Evolutionary conservation across 352 stramenopile genomes (phyloP).

Genomic region (Phytophthora colocasiae): DNA sequence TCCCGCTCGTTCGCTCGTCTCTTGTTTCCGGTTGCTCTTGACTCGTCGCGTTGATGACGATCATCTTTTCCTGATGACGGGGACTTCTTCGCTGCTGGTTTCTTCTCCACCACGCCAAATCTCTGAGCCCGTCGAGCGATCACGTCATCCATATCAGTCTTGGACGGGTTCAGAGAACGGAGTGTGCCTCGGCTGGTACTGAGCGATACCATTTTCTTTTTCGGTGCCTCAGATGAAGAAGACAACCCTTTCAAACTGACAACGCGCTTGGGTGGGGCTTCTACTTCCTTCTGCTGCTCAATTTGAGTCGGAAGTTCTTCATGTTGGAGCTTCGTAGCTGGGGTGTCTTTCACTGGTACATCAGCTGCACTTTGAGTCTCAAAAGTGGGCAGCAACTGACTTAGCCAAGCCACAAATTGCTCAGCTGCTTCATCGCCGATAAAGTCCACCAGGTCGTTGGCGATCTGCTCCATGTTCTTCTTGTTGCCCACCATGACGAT

Average conservation of each 20-base stretch:
- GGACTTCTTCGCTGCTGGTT: constrained; percentile 36
- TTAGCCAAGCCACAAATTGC: constrained; percentile 79
- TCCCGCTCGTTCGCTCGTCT: constrained; percentile 31
- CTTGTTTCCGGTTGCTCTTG: constrained; percentile 35
- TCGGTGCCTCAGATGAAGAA: constrained; percentile 28
- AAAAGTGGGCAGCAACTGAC: constrained; percentile 56
- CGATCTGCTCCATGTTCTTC: constrained; percentile 88
- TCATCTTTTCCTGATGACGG: constrained; percentile 17
- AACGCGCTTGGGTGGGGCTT: constrained; percentile 54
- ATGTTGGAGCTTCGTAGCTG: constrained; percentile 6
- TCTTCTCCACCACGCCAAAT: constrained; percentile 70
- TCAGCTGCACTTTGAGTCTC: constrained; percentile 35
- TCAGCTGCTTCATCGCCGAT: constrained; percentile 82
- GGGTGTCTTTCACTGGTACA: constrained; percentile 1
- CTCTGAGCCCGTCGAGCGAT: constrained; percentile 80
- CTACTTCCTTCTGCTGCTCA: constrained; percentile 24
- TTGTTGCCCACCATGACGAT: constrained; percentile 90
- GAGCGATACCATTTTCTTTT: constrained; percentile 67
- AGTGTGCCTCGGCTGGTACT: constrained; percentile 56
- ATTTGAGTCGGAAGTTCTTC: constrained; percentile 14
- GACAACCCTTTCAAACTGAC: constrained; percentile 67
- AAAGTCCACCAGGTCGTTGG: constrained; percentile 83
- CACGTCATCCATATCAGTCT: constrained; percentile 56
- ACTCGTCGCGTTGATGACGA: constrained; percentile 32
- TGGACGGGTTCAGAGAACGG: constrained; percentile 52